Evolutionary conservation across 495 filamentous ascomycete species (phyloP).

Genomic region (Talaromyces thailandensis): DNA sequence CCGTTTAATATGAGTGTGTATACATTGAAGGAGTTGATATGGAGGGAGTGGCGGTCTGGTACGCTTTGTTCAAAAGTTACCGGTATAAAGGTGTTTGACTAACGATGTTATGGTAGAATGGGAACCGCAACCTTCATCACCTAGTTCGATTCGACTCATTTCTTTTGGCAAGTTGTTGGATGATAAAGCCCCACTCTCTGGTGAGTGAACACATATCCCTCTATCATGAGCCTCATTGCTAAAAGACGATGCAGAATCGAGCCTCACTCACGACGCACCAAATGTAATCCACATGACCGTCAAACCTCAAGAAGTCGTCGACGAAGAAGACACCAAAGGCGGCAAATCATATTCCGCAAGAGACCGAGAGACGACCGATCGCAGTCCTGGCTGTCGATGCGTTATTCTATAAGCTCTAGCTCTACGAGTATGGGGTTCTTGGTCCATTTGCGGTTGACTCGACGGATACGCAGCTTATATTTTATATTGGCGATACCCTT

Average conservation of each 20-base stretch:
- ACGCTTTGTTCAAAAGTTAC: neutral
- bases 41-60: slow-evolving; percentile 79
- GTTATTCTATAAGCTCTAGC: slow-evolving; percentile 56
- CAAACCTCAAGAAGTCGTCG: slow-evolving; percentile 77
- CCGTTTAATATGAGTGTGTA: slow-evolving; percentile 85
- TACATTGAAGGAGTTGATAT: slow-evolving; percentile 83
- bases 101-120: slow-evolving; percentile 48
- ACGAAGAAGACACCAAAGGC: slow-evolving; percentile 79
- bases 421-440: neutral
- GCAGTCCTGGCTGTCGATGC: slow-evolving; percentile 65
- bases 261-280: slow-evolving; percentile 58
- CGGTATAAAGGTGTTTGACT: neutral
- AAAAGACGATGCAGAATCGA: slow-evolving; percentile 52
- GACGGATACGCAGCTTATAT: neutral
- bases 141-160: slow-evolving; percentile 79
- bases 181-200: slow-evolving; percentile 71
- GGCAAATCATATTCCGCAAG: slow-evolving; percentile 53
- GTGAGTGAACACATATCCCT: slow-evolving; percentile 28
- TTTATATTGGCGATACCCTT: slow-evolving; percentile 9
- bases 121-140: slow-evolving; percentile 74
- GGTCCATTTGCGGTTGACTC: neutral
- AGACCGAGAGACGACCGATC: slow-evolving; percentile 52
- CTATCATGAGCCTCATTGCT: neutral
- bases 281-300: slow-evolving; percentile 95
- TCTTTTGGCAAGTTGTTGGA: slow-evolving; percentile 81